A percentile compares a stretch with the other conserved stretches of the same genome.
Evolutionary conservation across 108 stramenopile genomes (phyloP).

Genomic region (Nitzschia sp.): DNA sequence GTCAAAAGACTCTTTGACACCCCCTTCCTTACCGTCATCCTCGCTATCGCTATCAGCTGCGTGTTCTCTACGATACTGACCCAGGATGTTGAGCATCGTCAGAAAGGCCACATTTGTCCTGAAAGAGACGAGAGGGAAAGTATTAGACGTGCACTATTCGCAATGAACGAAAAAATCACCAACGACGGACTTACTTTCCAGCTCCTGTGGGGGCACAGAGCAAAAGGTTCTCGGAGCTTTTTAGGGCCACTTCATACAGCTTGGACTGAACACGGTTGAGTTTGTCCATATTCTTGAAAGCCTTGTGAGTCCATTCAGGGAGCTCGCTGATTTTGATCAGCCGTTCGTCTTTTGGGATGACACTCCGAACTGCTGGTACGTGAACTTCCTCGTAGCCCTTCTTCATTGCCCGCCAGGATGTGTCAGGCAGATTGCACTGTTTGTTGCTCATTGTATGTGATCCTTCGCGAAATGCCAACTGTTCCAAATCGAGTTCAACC

Average conservation of each 20-base stretch:
- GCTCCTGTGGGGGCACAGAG: constrained; percentile 99
- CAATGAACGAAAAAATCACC: neutral
- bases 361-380: constrained; percentile 91
- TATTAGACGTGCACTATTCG: neutral
- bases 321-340: constrained; percentile 85
- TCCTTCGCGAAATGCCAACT: constrained; percentile 89
- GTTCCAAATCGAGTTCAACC: constrained; percentile 86
- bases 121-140: neutral
- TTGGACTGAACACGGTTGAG: constrained; percentile 98
- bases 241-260: constrained; percentile 88
- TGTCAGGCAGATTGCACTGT: constrained; percentile 87
- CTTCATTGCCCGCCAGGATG: constrained; percentile 93
- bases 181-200: constrained; percentile 60
- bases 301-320: constrained; percentile 93
- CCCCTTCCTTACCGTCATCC: constrained; percentile 41
- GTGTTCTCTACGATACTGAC: constrained; percentile 79
- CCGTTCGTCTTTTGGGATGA: constrained; percentile 76
- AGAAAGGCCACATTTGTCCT: constrained; percentile 91
- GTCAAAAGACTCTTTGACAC: constrained; percentile 62
- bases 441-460: constrained; percentile 95
- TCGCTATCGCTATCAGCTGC: constrained; percentile 33
- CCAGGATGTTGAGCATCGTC: constrained; percentile 94
- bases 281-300: constrained; percentile 92
- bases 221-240: constrained; percentile 90
- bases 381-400: constrained; percentile 99